A percentile compares a stretch with the other conserved stretches of the same genome.
Evolutionary conservation across 2,329 filamentous ascomycete species (phyloP).

Genomic region (Hypomyces perniciosus): DNA sequence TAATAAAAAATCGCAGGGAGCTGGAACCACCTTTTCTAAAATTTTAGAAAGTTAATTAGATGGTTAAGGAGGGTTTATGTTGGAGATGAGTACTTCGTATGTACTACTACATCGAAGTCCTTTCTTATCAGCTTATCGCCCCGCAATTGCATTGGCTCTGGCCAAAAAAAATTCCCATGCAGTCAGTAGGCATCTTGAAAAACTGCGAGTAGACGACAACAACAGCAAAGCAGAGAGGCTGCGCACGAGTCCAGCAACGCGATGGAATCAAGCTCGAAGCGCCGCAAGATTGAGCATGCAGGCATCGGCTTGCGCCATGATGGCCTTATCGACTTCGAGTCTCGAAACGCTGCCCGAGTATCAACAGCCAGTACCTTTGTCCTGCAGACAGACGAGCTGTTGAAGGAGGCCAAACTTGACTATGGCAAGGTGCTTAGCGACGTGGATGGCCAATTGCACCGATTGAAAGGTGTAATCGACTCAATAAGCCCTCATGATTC

Average conservation of each 20-base stretch:
- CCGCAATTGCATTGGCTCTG: constrained; percentile 11
- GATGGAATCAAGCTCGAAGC: constrained; percentile 45
- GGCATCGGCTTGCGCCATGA: constrained; percentile 29
- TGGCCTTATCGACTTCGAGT: constrained; percentile 36
- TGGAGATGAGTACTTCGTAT: too few species aligned
- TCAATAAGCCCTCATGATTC: constrained; percentile 43
- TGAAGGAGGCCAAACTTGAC: constrained; percentile 49
- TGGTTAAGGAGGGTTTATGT: too few species aligned
- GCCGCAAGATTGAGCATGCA: constrained; percentile 42
- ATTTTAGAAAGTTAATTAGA: too few species aligned
- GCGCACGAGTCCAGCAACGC: background rate
- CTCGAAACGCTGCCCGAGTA: constrained; percentile 33
- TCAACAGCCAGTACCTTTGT: constrained; percentile 50
- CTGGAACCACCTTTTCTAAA: too few species aligned
- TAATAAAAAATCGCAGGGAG: too few species aligned
- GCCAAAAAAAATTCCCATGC: constrained; percentile 12
- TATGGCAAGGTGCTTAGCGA: constrained; percentile 43
- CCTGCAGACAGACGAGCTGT: constrained; percentile 53
- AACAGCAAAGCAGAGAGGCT: background rate
- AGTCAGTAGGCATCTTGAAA: constrained; percentile 7
- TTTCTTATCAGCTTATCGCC: constrained; percentile 24
- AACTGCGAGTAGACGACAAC: background rate
- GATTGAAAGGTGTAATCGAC: constrained; percentile 49
- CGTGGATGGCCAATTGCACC: constrained; percentile 44
- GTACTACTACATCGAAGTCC: too few species aligned